A percentile compares a stretch with the other conserved stretches of the same genome.
phyloP scores from a whole-genome alignment of 2,329 filamentous ascomycete species.

The Daldinia sp. region DNA sequence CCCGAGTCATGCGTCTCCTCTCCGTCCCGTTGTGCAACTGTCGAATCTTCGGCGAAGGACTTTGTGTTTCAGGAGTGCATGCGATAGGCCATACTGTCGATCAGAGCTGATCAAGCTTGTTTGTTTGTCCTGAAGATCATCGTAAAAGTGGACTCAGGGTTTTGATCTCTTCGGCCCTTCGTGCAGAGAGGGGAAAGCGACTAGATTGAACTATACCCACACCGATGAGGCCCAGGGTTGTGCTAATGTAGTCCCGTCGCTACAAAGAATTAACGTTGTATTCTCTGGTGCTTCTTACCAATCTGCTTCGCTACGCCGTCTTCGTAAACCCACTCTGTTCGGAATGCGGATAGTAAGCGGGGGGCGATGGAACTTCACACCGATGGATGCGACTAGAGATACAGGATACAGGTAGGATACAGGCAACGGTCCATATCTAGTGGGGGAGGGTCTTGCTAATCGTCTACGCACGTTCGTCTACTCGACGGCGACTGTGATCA shows the following conservation, averaged over 20 bases:
- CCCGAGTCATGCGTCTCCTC: slow-evolving; percentile 21
- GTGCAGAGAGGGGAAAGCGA: slow-evolving; percentile 21
- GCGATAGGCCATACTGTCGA: slow-evolving; percentile 35
- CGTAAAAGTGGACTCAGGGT: slow-evolving; percentile 34
- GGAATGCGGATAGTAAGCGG: slow-evolving; percentile 39
- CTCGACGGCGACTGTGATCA: slow-evolving; percentile 25
- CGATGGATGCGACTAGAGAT: slow-evolving; percentile 29
- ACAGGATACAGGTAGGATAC: slow-evolving; percentile 11
- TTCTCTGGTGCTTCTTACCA: slow-evolving; percentile 34
- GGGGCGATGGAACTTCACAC: slow-evolving; percentile 28
- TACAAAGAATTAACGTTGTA: slow-evolving; percentile 41
- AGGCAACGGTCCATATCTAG: slow-evolving; percentile 27
- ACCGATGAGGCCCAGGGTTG: slow-evolving; percentile 31
- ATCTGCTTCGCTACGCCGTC: slow-evolving; percentile 35
- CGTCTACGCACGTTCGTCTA: slow-evolving; percentile 31
- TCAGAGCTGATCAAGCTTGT: slow-evolving; percentile 37
- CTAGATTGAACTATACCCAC: slow-evolving; percentile 33
- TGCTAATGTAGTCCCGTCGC: slow-evolving; percentile 30
- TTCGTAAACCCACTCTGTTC: slow-evolving; percentile 38
- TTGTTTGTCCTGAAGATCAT: slow-evolving; percentile 39
- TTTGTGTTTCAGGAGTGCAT: slow-evolving; percentile 37
- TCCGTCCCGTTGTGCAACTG: slow-evolving; percentile 27
- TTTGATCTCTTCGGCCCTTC: slow-evolving; percentile 29
- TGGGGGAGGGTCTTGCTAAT: slow-evolving; percentile 30
- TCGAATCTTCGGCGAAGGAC: slow-evolving; percentile 27